phyloP scores from a whole-genome alignment of 2,329 filamentous ascomycete genomes.

The Geoglossum cookeanum region DNA sequence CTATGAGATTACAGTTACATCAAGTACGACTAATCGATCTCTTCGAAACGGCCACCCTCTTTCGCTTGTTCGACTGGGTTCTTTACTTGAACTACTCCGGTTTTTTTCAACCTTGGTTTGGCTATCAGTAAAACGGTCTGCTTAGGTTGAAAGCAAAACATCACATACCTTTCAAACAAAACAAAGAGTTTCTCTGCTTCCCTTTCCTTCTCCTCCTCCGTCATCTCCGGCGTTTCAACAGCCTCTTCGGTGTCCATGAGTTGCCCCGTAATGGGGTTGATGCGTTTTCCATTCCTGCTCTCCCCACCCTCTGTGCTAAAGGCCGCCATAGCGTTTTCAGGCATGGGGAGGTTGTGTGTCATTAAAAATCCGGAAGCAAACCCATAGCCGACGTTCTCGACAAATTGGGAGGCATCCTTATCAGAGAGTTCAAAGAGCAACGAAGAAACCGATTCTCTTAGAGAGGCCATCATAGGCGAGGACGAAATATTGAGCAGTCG shows the following conservation, averaged over 20 bases:
- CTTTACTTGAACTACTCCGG: constrained; percentile 56
- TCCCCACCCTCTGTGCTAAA: constrained; percentile 21
- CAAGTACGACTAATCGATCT: constrained; percentile 28
- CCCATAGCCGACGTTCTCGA: constrained; percentile 85
- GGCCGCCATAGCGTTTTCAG: constrained; percentile 42
- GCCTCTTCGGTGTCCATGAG: constrained; percentile 47
- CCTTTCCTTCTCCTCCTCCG: constrained; percentile 72
- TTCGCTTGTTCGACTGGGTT: constrained; percentile 58
- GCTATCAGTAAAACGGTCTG: neutral
- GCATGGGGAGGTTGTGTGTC: constrained; percentile 63
- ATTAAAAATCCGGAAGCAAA: constrained; percentile 82
- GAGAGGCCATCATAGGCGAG: constrained; percentile 48
- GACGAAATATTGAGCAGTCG: constrained; percentile 61
- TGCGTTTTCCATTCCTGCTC: constrained; percentile 15
- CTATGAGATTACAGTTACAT: neutral
- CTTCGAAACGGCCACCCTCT: constrained; percentile 50
- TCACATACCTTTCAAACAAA: constrained; percentile 57
- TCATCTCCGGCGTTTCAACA: constrained; percentile 53
- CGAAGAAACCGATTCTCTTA: constrained; percentile 56
- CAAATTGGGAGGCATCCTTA: constrained; percentile 59
- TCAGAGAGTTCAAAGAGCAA: constrained; percentile 78
- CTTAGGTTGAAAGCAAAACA: neutral
- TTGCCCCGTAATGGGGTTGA: constrained; percentile 83
- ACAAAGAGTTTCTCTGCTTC: constrained; percentile 84
- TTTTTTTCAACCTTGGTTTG: constrained; percentile 40